Evolutionary conservation across 352 stramenopile species (phyloP).

Genomic region (Globisporangium emineosum): DNA sequence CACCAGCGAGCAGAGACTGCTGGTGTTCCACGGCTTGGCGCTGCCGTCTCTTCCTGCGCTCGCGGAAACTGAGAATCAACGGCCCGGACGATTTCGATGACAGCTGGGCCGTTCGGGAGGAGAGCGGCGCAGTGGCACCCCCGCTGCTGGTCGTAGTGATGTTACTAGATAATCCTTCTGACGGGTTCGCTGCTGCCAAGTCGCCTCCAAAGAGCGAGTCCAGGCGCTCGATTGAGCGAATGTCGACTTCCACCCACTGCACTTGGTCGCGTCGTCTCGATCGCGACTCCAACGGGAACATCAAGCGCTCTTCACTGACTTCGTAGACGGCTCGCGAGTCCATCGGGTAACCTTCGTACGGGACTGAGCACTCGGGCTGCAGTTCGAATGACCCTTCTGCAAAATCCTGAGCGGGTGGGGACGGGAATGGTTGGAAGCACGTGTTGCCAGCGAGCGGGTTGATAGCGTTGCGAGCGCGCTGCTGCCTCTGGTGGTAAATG

Average conservation of each 20-base stretch:
- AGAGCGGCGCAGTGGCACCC: neutral
- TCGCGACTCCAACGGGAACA: slow-evolving; percentile 33
- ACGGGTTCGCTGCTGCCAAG: neutral
- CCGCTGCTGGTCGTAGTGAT: neutral
- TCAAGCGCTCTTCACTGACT: slow-evolving; percentile 26
- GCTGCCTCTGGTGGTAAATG: slow-evolving; percentile 19
- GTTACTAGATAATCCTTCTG: neutral
- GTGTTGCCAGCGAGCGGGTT: neutral
- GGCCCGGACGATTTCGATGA: slow-evolving; percentile 3
- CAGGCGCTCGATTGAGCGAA: slow-evolving; percentile 25
- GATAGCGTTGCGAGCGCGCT: slow-evolving; percentile 21
- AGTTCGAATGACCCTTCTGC: neutral
- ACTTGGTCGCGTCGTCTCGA: slow-evolving; percentile 22
- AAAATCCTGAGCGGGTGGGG: neutral
- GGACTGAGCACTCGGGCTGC: slow-evolving; percentile 8
- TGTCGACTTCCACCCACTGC: slow-evolving; percentile 35
- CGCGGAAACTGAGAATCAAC: slow-evolving; percentile 14
- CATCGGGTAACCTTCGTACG: slow-evolving; percentile 24
- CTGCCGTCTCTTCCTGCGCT: slow-evolving; percentile 12
- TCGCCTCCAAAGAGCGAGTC: slow-evolving; percentile 28
- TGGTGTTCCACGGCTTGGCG: slow-evolving; percentile 8
- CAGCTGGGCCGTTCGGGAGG: neutral
- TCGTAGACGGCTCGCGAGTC: slow-evolving; percentile 29
- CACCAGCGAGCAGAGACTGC: slow-evolving; percentile 4
- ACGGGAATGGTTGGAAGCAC: slow-evolving; percentile 40